phyloP scores from a whole-genome alignment of 441 rosid genomes.

The Gossypium gossypioides region DNA sequence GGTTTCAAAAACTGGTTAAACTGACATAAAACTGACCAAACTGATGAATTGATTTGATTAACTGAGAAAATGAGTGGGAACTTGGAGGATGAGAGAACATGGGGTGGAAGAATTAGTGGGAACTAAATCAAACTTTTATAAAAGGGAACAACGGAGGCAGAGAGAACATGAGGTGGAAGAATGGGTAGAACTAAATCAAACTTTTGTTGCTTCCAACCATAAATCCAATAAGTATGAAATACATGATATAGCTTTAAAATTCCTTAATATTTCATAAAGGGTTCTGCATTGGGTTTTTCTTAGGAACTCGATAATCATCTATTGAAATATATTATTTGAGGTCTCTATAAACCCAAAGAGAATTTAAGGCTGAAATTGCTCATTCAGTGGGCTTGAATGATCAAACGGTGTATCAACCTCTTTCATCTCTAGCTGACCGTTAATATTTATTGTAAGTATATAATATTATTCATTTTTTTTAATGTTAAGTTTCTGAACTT shows the following conservation, averaged over 20 bases:
- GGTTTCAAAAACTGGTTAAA: no score
- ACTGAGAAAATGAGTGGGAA: no score
- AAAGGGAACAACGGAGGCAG: no score
- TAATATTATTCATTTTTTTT: slow-evolving; percentile 1
- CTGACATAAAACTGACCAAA: no score
- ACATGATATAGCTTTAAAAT: neutral
- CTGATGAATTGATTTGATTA: no score
- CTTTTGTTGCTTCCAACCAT: neutral
- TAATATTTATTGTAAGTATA: neutral
- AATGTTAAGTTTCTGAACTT: slow-evolving; percentile 12
- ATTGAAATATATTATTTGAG: neutral
- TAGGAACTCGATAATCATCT: neutral
- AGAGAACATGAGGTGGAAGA: no score
- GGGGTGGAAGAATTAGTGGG: neutral
- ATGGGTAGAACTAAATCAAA: neutral
- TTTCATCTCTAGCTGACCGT: neutral
- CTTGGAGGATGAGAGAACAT: neutral
- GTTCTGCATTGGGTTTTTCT: neutral
- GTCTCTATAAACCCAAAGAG: neutral
- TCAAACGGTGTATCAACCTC: neutral
- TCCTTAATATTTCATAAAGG: neutral
- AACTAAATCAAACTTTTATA: neutral
- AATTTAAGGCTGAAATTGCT: neutral
- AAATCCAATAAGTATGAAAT: neutral
- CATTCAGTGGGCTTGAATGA: neutral